Conservation (phyloP, 139 green algal species). For the Haematococcus lacustris region DNA sequence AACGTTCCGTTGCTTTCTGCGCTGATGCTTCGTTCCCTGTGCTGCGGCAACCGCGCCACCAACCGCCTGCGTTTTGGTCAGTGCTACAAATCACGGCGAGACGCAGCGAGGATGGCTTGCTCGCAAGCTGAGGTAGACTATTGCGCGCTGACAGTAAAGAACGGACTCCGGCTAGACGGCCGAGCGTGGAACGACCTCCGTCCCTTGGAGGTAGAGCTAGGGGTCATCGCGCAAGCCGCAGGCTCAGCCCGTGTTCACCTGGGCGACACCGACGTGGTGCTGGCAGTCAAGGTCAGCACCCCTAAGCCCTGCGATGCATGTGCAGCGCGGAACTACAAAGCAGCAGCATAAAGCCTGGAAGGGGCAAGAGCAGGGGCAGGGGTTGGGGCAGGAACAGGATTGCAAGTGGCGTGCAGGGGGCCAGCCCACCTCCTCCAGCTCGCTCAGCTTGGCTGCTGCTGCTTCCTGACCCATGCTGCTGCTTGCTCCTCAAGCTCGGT, state of each 20-base stretch:
- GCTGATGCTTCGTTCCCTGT: no score
- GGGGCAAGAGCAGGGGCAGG: no score
- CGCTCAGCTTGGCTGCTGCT: background rate
- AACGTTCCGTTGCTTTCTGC: no score
- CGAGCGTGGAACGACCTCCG: constrained; percentile 47
- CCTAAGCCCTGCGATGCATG: background rate
- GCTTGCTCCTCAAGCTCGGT: no score
- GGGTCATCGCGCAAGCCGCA: constrained; percentile 64
- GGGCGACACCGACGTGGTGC: constrained; percentile 73
- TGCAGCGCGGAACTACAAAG: background rate
- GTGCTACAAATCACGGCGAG: no score
- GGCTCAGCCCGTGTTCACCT: constrained; percentile 67
- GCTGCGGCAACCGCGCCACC: no score
- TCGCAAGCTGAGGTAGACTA: constrained; percentile 31
- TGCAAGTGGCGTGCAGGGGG: background rate
- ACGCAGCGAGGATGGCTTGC: no score
- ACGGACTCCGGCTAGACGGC: constrained; percentile 58
- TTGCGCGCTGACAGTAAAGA: constrained; percentile 32
- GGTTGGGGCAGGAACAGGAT: background rate
- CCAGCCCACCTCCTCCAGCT: background rate
- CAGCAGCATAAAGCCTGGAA: no score
- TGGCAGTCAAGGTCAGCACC: constrained; percentile 64
- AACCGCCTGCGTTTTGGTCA: no score
- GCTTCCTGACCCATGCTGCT: no score
- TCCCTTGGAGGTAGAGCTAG: constrained; percentile 51